Evolutionary conservation across 75 land plant genomes (phyloP), one percentile per base, ranked within the genome.

Genomic region (Selaginella moellendorffii): DNA sequence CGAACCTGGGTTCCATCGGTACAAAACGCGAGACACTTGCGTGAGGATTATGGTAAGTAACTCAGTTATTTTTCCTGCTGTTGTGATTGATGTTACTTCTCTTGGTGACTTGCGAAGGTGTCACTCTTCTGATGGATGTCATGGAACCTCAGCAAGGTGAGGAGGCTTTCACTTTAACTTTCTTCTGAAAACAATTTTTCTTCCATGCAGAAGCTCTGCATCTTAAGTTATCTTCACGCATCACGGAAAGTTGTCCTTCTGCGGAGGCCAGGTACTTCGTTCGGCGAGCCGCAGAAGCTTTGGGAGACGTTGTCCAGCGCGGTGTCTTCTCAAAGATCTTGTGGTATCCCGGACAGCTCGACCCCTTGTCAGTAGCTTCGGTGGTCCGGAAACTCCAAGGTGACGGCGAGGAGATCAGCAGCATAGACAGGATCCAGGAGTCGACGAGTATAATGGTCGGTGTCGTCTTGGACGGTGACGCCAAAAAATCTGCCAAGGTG

Each of bases 251-350:
- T 22, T 69, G 73, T 69, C 73, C 69, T 46, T 14, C 53, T 12
- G 54, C 51, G 19, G 75, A 73, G 29, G 75, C 73, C 30, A 71
- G 69, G 54, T 73, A 63, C 59, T 73, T 73, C 61, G 72, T 73
- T 22, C 31, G 53, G 14, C 75, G 62, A 28, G 73, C 75, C 2
- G 74, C 74, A 21, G 46, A 42, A 18, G 22, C 58, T 0, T 2
- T 73, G 31, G 61, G 51, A 17, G 26, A 24, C 24, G 29, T 73
- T 51, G 75, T 73, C 14, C 27, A 62, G 14, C 65, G 54, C 24
- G 75, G 75, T 26, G 73, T 73, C 0, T 69, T 20, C 54, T 28
- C 31, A 19, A 73, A 73, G 52, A 69, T 65, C 46, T 53, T 73
- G 22, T 73, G 75, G 75, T 73, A 73, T 24, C 71, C 69, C 1